Evolutionary conservation across 192 early-diverging fungal species (phyloP).

Genomic region (Coemansia sp.): DNA sequence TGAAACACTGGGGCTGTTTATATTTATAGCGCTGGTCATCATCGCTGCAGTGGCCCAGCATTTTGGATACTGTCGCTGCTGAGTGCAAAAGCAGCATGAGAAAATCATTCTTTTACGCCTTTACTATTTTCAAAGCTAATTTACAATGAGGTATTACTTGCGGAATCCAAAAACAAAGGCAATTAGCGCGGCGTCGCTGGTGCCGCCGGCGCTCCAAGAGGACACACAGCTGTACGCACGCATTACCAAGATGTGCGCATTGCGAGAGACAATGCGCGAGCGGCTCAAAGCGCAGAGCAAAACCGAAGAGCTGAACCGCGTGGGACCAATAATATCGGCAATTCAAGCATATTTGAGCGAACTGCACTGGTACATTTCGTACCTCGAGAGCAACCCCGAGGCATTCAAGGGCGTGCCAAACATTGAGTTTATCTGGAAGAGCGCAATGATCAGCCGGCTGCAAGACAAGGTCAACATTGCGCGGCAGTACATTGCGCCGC

Average conservation of each 20-base stretch:
- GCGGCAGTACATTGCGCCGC: slow-evolving; percentile 21
- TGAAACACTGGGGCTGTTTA: slow-evolving; percentile 12
- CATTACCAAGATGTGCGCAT: slow-evolving; percentile 41
- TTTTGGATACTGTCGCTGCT: slow-evolving; percentile 26
- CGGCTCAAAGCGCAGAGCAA: slow-evolving; percentile 46
- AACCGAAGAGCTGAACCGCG: slow-evolving; percentile 35
- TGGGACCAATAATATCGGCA: slow-evolving; percentile 24
- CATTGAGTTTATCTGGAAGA: slow-evolving; percentile 55
- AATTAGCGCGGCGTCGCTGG: slow-evolving; percentile 26
- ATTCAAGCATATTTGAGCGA: slow-evolving; percentile 44
- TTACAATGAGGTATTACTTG: slow-evolving; percentile 45
- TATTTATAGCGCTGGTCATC: slow-evolving; percentile 12
- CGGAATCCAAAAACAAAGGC: slow-evolving; percentile 49
- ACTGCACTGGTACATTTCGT: slow-evolving; percentile 48
- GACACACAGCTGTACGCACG: slow-evolving; percentile 42
- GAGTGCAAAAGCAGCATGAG: background rate
- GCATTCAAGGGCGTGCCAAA: slow-evolving; percentile 35
- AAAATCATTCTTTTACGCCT: background rate
- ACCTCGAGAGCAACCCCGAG: slow-evolving; percentile 33
- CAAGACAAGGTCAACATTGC: slow-evolving; percentile 26
- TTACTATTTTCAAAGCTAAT: background rate
- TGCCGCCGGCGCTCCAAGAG: slow-evolving; percentile 45
- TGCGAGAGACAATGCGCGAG: slow-evolving; percentile 53
- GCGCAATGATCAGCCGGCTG: slow-evolving; percentile 41
- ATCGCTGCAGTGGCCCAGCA: slow-evolving; percentile 16